Conservation (phyloP, 176 grass and related monocot genomes). For the Eleusine coracana region DNA sequence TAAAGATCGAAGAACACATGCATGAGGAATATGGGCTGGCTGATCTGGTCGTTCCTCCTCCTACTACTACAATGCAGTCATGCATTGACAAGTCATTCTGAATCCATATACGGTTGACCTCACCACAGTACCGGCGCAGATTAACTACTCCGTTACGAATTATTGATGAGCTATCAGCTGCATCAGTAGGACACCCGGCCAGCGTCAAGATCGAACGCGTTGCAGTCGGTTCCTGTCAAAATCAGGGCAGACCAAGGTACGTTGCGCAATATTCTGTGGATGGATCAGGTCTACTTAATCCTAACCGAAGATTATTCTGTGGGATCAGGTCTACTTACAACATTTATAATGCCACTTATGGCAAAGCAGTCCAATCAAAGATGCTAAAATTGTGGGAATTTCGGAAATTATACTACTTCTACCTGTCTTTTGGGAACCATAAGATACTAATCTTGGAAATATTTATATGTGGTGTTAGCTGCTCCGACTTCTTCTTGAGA, state of each 20-base stretch:
- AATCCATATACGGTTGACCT: neutral
- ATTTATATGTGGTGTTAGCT: neutral
- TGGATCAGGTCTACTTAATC: slow-evolving; percentile 25
- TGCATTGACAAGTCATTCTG: neutral
- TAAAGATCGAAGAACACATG: neutral
- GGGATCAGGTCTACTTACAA: neutral
- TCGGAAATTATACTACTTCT: neutral
- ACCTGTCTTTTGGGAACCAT: neutral
- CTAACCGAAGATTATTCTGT: slow-evolving; percentile 18
- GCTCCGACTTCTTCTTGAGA: neutral
- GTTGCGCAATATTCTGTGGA: neutral
- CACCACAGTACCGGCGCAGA: neutral
- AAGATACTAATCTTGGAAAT: neutral
- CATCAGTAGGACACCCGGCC: neutral
- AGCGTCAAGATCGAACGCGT: neutral
- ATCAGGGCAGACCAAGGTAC: neutral
- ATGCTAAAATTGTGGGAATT: neutral
- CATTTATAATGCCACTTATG: neutral
- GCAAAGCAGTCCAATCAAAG: neutral
- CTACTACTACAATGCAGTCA: neutral
- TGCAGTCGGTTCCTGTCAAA: neutral
- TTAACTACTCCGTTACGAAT: neutral
- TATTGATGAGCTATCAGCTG: neutral
- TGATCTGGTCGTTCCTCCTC: neutral
- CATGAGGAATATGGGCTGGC: neutral